Evolutionary conservation across 23 red algal genomes (phyloP).

Genomic region (Gracilaria domingensis): DNA sequence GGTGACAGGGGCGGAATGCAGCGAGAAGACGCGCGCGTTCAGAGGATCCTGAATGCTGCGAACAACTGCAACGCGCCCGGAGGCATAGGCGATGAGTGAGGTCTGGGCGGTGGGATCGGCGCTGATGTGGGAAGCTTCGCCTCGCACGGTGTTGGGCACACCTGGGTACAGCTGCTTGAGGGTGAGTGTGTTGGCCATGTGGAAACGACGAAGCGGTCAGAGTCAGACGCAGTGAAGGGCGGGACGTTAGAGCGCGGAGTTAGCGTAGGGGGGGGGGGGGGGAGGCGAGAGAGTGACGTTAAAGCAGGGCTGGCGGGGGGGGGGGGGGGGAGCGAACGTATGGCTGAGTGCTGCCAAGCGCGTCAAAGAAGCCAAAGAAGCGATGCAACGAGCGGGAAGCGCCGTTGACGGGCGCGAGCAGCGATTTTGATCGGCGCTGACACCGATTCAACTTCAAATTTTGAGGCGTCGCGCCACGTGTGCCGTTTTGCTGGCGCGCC

Average conservation of each 20-base stretch:
- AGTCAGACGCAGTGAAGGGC: neutral
- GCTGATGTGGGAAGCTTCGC: conserved; percentile 73
- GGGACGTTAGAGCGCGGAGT: neutral
- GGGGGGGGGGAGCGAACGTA: neutral
- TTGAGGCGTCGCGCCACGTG: neutral
- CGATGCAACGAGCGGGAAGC: conserved; percentile 2
- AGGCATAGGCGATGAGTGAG: conserved; percentile 69
- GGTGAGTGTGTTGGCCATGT: conserved; percentile 44
- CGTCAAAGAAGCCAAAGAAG: neutral
- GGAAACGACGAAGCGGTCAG: neutral
- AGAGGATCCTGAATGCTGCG: conserved; percentile 53
- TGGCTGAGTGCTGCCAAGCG: neutral
- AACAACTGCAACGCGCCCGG: conserved; percentile 79
- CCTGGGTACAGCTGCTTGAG: conserved; percentile 70
- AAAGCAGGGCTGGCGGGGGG: no score
- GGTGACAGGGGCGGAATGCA: conserved; percentile 73
- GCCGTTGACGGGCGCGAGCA: conserved; percentile 1
- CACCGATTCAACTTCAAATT: conserved; percentile 25
- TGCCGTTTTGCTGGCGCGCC: conserved; percentile 9
- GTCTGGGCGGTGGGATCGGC: conserved; percentile 78
- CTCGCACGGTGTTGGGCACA: conserved; percentile 66
- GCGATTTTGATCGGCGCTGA: conserved; percentile 20
- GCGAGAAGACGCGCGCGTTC: conserved; percentile 55
- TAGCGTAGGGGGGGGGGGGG: neutral
- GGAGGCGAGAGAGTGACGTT: neutral